Evolutionary conservation across 2,329 filamentous ascomycete species (phyloP), one percentile per base, ranked within the genome.

Genomic region (Tolypocladium cylindrosporum): DNA sequence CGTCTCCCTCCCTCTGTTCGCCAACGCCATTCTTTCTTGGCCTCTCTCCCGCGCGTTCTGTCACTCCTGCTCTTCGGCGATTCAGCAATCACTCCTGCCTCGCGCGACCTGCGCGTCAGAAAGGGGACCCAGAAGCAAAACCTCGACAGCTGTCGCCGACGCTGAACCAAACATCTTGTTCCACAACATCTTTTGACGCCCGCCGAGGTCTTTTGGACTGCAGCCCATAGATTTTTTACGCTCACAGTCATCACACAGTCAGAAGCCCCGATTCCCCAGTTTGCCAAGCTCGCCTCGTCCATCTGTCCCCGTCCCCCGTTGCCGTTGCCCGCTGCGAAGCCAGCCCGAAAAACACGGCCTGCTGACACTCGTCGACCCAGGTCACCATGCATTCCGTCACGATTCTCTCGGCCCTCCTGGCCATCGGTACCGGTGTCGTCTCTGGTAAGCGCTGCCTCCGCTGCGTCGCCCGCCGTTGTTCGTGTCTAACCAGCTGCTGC

Each of bases 371-470:
- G 55, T 10, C 43, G 45, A 37, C 45, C 57, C 60, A 73, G 71
- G 65, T 66, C 73, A 79, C 67, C 67, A 81, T 81, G 78, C 74
- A 72, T 71, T 74, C 70, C 67, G 69, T 73, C 68, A 72, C 74
- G 65, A 58, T 79, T 61, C 66, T 79, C 57, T 72, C 77, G 62
- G 78, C 76, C 68, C 65, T 75, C 58, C 67, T 75, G 74, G 78
- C 75, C 55, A 59, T 79, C 54, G 68, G 71, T 57, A 66, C 68
- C 55, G 65, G 72, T 61, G 64, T 77, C 54, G 75, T 71, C 40
- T 75, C 75, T 56, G 77, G 78, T 80, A 68, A 63, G 76, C 67
- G 3, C 14, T 42, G 37, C 37, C 24, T 40, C 21, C 13, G 37
- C 45, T 40, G 14, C 19, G n/a, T 19, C 16, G 19, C 19, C 34